Base-by-base conservation (phyloP, 192 early-diverging fungal species). In the Umbelopsis isabellina region DNA sequence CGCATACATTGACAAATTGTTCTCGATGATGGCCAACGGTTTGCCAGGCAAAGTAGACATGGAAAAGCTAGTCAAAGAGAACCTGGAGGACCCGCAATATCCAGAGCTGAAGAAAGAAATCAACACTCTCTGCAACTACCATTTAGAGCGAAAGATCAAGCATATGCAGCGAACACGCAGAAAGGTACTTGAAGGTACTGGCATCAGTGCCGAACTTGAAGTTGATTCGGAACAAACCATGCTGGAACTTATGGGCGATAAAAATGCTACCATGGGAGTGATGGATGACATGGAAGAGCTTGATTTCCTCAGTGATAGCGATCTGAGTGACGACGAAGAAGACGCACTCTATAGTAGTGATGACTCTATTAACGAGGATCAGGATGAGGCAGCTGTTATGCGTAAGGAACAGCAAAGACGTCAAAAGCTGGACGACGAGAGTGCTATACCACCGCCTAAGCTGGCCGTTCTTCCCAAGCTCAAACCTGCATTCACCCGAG, bases 241-340 rank as follows among this genome's bases (percentile, higher is more conserved):
- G n/a, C 9, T 53, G 47, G 65, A 67, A 15, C 35, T 67, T 12
- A 46, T 46, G 25, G 47, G 13, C 27, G 35, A 55, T 25, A 27
- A 25, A 9, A 46, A 49, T 5, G 67, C 53, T 58, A 41, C 58
- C 30, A 58, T 44, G 66, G 68, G 46, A n/a, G 73, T 52, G n/a
- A 53, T 83, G 16, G 72, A 82, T 33, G 81, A 85, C 53, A 67
- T 85, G 49, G 79, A 75, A 27, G 83, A 85, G 25, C 65, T 82
- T 16, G 77, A 84, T 51, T 75, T 81, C 74, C 48, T 76, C 16
- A 82, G 75, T 30, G 27, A 70, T 10, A 44, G 41, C 37, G 68
- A 70, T 3, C 45, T 51, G 1, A 46, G 51, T 9, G 66, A 68
- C 21, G 46, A 47, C 6, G 71, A 75, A 2, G 67, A 64, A 27